Evolutionary conservation across 192 early-diverging fungal species (phyloP).

Genomic region (Backusella circina): DNA sequence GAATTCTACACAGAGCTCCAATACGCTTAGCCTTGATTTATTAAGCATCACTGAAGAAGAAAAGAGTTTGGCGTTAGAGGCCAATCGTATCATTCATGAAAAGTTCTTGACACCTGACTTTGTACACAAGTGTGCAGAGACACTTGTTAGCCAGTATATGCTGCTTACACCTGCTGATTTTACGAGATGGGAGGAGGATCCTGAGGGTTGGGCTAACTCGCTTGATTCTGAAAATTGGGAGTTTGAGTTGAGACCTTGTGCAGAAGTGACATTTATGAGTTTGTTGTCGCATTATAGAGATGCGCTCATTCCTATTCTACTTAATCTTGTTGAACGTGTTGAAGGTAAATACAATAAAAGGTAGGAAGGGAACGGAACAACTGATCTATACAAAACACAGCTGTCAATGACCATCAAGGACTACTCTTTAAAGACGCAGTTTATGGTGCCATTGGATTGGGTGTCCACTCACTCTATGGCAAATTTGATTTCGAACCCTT

Average conservation of each 20-base stretch:
- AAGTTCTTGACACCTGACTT: constrained; percentile 69
- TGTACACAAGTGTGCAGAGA: constrained; percentile 61
- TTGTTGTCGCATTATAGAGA: constrained; percentile 65
- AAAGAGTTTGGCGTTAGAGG: constrained; percentile 47
- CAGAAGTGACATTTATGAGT: constrained; percentile 81
- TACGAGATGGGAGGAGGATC: constrained; percentile 76
- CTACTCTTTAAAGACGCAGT: constrained; percentile 73
- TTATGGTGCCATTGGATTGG: constrained; percentile 76
- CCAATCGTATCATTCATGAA: constrained; percentile 52
- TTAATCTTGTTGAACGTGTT: constrained; percentile 56
- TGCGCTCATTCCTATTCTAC: constrained; percentile 56
- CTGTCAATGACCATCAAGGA: constrained; percentile 39
- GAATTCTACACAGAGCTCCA: constrained; percentile 44
- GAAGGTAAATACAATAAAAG: constrained; percentile 36
- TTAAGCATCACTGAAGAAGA: constrained; percentile 35
- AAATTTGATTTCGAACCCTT: constrained; percentile 78
- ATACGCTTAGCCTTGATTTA: constrained; percentile 3
- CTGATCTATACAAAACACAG: not conserved
- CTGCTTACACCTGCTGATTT: constrained; percentile 67
- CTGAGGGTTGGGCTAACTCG: constrained; percentile 79
- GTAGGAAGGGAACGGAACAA: not conserved
- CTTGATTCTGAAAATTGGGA: constrained; percentile 86
- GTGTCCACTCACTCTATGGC: constrained; percentile 79
- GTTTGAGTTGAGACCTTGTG: constrained; percentile 73
- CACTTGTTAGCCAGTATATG: constrained; percentile 73